A percentile compares a stretch with the other conserved stretches of the same genome.
Conservation (phyloP, 768 basidiomycete species). For the Lanmaoa rubissima region DNA sequence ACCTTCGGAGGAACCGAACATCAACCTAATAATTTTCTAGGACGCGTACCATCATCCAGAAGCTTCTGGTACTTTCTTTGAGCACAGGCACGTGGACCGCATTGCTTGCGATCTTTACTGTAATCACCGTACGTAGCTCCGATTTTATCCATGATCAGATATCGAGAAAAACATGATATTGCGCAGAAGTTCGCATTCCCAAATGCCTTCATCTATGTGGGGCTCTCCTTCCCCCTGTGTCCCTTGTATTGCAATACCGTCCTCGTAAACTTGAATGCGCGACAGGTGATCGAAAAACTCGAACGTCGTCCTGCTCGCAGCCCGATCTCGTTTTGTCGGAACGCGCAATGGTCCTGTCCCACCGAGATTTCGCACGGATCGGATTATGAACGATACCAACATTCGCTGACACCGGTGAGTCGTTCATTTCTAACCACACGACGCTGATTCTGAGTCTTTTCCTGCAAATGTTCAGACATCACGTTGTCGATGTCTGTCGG, state of each 20-base stretch:
- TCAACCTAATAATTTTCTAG: not conserved
- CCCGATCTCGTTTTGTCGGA: not conserved
- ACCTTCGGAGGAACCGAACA: not conserved
- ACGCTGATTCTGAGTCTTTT: too few species aligned
- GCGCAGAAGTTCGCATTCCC: slow-evolving; percentile 12
- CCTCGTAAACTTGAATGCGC: slow-evolving; percentile 33
- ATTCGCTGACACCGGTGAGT: slow-evolving; percentile 1
- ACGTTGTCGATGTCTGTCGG: slow-evolving; percentile 1
- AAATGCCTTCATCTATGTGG: slow-evolving; percentile 16
- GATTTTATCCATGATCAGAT: not conserved
- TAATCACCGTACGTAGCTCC: slow-evolving; percentile 10
- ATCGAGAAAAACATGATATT: not conserved
- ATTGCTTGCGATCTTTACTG: slow-evolving; percentile 12
- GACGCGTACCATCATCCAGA: slow-evolving; percentile 19
- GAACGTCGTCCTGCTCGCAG: slow-evolving; percentile 1
- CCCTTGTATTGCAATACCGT: slow-evolving; percentile 34
- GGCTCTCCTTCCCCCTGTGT: slow-evolving; percentile 30
- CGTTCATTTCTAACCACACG: not conserved
- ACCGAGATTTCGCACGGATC: not conserved
- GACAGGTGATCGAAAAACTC: slow-evolving; percentile 17
- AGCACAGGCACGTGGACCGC: slow-evolving; percentile 19
- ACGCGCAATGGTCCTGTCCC: not conserved
- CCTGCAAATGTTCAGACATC: not conserved
- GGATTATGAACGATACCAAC: not conserved
- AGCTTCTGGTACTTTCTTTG: slow-evolving; percentile 14